phyloP scores from a whole-genome alignment of 371 early-diverging fungal genomes.

The Paraphysoderma sedebokerense region DNA sequence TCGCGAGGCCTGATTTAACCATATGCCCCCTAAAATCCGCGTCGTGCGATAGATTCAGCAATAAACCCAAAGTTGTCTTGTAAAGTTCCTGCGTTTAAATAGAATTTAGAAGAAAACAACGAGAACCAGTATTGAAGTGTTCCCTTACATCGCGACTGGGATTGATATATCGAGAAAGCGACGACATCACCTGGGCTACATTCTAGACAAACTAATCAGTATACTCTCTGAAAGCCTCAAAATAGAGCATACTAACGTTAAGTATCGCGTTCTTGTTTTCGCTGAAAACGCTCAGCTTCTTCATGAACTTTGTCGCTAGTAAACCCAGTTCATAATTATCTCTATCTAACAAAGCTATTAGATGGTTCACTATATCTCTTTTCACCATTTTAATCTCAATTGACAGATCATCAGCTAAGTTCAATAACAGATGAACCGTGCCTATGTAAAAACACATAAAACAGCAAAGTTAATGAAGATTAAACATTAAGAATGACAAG shows the following conservation, averaged over 20 bases:
- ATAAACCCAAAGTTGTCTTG: constrained; percentile 11
- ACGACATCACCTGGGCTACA: not conserved
- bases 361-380: constrained; percentile 19
- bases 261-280: not conserved
- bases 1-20: constrained; percentile 10
- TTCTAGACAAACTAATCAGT: no score
- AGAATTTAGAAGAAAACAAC: constrained; percentile 6
- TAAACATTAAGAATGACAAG: not conserved
- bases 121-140: constrained; percentile 11
- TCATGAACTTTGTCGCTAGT: constrained; percentile 19
- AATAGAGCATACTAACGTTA: no score
- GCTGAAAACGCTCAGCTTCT: constrained; percentile 11
- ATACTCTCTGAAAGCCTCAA: no score
- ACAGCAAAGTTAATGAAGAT: not conserved
- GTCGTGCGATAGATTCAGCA: constrained; percentile 27
- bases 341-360: constrained; percentile 16
- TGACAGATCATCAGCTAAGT: constrained; percentile 21
- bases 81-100: constrained; percentile 9
- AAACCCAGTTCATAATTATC: constrained; percentile 20
- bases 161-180: constrained; percentile 5
- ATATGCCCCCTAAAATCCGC: constrained; percentile 11
- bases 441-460: no score
- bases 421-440: constrained; percentile 25
- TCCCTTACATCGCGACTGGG: constrained; percentile 6
- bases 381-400: constrained; percentile 32